Percentiles rank a stretch among this genome's conserved stretches.
These are phyloP conservation scores for Phytopythium mirpurense DNA, from an alignment of 352 stramenopile genomes.

Conservation along the genomic window DNA sequence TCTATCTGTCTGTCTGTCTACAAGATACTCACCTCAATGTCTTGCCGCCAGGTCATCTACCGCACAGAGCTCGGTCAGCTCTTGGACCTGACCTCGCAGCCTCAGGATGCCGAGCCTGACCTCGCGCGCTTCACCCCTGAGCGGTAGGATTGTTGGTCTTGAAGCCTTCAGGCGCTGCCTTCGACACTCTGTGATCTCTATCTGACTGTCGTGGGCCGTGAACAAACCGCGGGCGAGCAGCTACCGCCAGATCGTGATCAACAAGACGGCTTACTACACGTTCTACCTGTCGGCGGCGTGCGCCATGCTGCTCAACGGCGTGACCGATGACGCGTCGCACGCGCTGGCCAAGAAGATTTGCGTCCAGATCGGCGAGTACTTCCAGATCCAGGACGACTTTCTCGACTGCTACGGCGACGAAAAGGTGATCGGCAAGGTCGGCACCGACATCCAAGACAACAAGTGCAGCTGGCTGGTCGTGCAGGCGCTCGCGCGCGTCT, in stretches of 20 bases:
- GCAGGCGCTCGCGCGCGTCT: slow-evolving; percentile 85
- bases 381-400: slow-evolving; percentile 99
- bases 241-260: slow-evolving; percentile 93
- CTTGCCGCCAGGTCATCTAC: slow-evolving; percentile 87
- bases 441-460: slow-evolving; percentile 99
- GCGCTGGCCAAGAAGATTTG: slow-evolving; percentile 92
- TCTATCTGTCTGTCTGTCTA: no score
- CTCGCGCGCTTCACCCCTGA: slow-evolving; percentile 93
- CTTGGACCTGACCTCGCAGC: slow-evolving; percentile 88
- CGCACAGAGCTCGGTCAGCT: slow-evolving; percentile 97
- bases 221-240: slow-evolving; percentile 9
- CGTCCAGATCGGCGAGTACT: slow-evolving; percentile 97
- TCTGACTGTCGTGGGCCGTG: neutral
- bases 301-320: slow-evolving; percentile 87
- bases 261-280: slow-evolving; percentile 99
- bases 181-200: neutral
- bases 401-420: slow-evolving; percentile 97
- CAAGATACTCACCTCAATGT: no score
- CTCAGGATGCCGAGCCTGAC: slow-evolving; percentile 72
- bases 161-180: slow-evolving; percentile 2
- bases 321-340: slow-evolving; percentile 75
- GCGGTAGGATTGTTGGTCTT: slow-evolving; percentile 71
- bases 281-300: slow-evolving; percentile 97
- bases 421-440: slow-evolving; percentile 91
- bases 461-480: slow-evolving; percentile 99